phyloP scores from a whole-genome alignment of 2,329 filamentous ascomycete species.

The Truncatella angustata region DNA sequence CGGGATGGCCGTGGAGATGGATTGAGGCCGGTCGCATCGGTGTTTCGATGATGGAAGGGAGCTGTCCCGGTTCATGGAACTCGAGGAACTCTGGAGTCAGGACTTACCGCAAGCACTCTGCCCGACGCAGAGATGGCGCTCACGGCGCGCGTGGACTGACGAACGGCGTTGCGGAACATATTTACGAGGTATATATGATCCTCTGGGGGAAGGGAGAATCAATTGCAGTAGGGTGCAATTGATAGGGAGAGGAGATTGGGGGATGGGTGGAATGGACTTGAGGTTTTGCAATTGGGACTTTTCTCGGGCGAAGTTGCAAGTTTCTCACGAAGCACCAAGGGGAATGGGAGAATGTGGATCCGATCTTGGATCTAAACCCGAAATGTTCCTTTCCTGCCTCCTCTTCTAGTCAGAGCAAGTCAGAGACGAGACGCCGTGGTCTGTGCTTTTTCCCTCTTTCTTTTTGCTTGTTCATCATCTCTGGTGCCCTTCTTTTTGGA shows the following conservation, averaged over 20 bases:
- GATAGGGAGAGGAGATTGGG: slow-evolving; percentile 56
- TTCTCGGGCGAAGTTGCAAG: slow-evolving; percentile 10
- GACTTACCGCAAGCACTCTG: slow-evolving; percentile 93
- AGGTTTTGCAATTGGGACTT: slow-evolving; percentile 22
- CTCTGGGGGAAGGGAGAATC: slow-evolving; percentile 50
- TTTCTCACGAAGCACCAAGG: slow-evolving; percentile 11
- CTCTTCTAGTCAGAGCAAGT: background rate
- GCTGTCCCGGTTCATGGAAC: slow-evolving; percentile 17
- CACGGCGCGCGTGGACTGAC: slow-evolving; percentile 93
- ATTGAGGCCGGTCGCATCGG: slow-evolving; percentile 36
- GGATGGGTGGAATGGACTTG: slow-evolving; percentile 48
- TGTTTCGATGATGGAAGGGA: slow-evolving; percentile 41
- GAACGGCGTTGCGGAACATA: slow-evolving; percentile 99
- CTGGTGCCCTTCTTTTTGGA: background rate
- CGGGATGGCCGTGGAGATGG: slow-evolving; percentile 22
- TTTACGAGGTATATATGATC: slow-evolving; percentile 52
- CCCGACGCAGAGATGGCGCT: slow-evolving; percentile 88
- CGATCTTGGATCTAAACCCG: slow-evolving; percentile 4
- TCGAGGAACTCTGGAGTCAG: slow-evolving; percentile 41
- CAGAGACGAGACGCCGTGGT: background rate
- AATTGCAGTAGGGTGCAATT: slow-evolving; percentile 57
- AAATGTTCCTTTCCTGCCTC: slow-evolving; percentile 8
- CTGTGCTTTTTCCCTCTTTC: background rate
- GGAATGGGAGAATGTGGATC: slow-evolving; percentile 11
- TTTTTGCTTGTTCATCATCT: background rate